Base-by-base conservation (phyloP, 1,284 basidiomycete species). In the Moesziomyces parantarcticus region DNA sequence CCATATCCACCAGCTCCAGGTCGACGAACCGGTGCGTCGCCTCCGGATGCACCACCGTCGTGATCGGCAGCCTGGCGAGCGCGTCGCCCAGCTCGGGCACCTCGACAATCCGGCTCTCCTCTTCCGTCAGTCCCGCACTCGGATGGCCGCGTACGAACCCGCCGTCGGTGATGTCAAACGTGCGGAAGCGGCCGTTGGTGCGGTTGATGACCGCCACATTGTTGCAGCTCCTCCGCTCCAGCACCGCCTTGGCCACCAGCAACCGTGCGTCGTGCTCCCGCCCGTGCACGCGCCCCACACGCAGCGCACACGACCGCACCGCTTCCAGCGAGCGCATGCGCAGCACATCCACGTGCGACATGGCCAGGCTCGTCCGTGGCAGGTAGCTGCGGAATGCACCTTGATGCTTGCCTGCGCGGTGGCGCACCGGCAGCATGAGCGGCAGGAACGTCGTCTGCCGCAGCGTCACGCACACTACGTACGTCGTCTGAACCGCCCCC, bases 251-350 rank as follows among this genome's bases (percentile, higher is more conserved):
- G 73, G 85, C 18, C 88, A 89, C 10, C 79, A 92, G 18, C 90
- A 89, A 8, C 86, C 90, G 5, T 84, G 93, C 47, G 83, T 88
- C 46, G 90, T 93, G 51, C 89, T 91, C 69, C 89, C 92, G 26
- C 87, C 92, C 45, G 88, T 91, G 51, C 91, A 92, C 32, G 92
- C 92, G 92, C 86, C 89, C 75, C 88, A 90, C 75, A 85, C 87
- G 25, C 86, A 88, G 18, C 86, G 94, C 66, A 23, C 64, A 67
- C 22, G 64, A 57, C 6, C 87, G 87, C 59, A 83, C 82, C 10
- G 83, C 87, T 26, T 82, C 93, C 42, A 92, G 92, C 5, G 58
- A 85, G 3, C 88, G 87, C 16, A 89, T 86, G 22, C 87, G 86
- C 76, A 86, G 84, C 10, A 85, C 92, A 11, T 88, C 91, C 67